Evolutionary conservation across 495 filamentous ascomycete genomes (phyloP).

Genomic region (Viridothelium virens): DNA sequence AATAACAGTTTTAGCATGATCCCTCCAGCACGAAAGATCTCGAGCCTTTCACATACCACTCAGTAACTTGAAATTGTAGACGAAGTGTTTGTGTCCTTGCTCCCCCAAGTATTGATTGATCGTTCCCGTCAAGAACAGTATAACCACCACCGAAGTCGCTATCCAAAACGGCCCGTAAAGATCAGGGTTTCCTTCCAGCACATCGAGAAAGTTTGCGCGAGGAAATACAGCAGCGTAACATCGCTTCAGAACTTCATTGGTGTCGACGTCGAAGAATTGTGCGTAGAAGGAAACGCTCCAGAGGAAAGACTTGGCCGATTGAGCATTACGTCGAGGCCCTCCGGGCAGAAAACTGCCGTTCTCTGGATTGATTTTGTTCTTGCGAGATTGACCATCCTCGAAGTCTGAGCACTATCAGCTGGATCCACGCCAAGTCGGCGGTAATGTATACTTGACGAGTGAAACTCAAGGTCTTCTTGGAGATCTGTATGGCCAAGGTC

Average conservation of each 20-base stretch:
- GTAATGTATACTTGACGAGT: constrained; percentile 70
- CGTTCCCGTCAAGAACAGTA: constrained; percentile 88
- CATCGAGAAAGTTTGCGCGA: constrained; percentile 87
- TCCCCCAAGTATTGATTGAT: constrained; percentile 79
- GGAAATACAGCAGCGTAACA: constrained; percentile 82
- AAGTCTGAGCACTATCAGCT: constrained; percentile 39
- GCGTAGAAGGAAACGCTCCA: constrained; percentile 92
- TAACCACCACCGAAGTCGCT: constrained; percentile 92
- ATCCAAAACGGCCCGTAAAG: constrained; percentile 97
- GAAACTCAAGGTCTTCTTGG: constrained; percentile 98
- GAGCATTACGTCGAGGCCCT: constrained; percentile 38
- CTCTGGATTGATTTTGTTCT: constrained; percentile 42
- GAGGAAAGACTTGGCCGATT: constrained; percentile 70
- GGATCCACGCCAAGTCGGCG: constrained; percentile 24
- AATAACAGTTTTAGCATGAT: constrained; percentile 14
- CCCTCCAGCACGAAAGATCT: constrained; percentile 27
- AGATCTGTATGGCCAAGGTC: constrained; percentile 97
- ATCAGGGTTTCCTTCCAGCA: constrained; percentile 94
- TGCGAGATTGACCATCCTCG: constrained; percentile 45
- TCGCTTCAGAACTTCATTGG: constrained; percentile 71
- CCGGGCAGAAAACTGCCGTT: constrained; percentile 41
- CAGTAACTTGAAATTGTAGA: constrained; percentile 83
- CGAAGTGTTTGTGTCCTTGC: constrained; percentile 53
- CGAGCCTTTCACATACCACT: constrained; percentile 74
- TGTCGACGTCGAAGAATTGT: constrained; percentile 97